phyloP scores from a whole-genome alignment of 2,329 filamentous ascomycete genomes.

The Xylaria sp. region DNA sequence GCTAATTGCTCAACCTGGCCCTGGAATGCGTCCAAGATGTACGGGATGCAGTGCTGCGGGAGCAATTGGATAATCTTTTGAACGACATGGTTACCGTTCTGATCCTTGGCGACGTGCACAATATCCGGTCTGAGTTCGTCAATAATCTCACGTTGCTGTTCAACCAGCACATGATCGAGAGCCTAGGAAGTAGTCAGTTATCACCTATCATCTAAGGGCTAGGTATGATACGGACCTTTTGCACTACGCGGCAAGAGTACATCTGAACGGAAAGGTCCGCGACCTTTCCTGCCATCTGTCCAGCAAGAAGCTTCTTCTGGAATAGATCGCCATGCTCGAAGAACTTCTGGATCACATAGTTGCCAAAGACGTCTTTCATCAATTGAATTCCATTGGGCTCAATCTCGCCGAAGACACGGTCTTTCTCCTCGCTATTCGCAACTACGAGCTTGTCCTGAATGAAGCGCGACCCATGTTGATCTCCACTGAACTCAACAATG shows the following conservation, averaged over 20 bases:
- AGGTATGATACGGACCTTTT: constrained; percentile 72
- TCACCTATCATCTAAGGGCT: neutral
- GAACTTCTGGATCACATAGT: constrained; percentile 98
- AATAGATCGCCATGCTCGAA: constrained; percentile 95
- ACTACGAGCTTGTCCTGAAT: constrained; percentile 93
- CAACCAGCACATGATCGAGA: constrained; percentile 88
- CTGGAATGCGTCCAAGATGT: constrained; percentile 83
- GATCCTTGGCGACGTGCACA: constrained; percentile 80
- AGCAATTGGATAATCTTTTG: constrained; percentile 91
- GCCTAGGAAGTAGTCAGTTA: constrained; percentile 65
- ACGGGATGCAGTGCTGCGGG: constrained; percentile 80
- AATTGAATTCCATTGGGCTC: constrained; percentile 84
- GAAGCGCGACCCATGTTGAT: constrained; percentile 94
- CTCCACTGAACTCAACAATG: constrained; percentile 93
- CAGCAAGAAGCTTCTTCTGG: constrained; percentile 88
- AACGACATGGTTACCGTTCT: constrained; percentile 96
- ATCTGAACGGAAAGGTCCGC: constrained; percentile 83
- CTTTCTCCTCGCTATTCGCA: constrained; percentile 96
- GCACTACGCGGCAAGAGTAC: constrained; percentile 95
- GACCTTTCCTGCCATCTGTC: constrained; percentile 88
- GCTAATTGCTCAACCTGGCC: constrained; percentile 79
- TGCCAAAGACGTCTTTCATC: constrained; percentile 97
- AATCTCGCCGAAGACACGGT: constrained; percentile 88
- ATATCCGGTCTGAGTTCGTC: constrained; percentile 83
- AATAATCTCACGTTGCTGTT: constrained; percentile 86